Evolutionary conservation across 495 filamentous ascomycete genomes (phyloP), one percentile per base, ranked within the genome.

Genomic region (Lichenothelia convexa): DNA sequence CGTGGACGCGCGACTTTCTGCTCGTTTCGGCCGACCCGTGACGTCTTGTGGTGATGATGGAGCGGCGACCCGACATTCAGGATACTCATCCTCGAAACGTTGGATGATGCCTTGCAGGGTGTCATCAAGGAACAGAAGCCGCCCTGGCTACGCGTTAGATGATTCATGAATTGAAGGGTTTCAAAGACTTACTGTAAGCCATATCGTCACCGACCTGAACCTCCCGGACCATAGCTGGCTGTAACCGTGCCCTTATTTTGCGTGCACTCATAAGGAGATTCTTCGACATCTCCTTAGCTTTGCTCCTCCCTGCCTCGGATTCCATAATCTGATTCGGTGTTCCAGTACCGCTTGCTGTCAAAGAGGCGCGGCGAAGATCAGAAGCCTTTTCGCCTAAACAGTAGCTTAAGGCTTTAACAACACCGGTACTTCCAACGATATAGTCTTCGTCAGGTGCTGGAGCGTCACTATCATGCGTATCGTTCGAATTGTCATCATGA

Each of bases 61-160:
- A 12, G 51, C 40, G n/a, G 50, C 20, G 11, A 85, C 55, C 11
- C 82, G 73, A 1, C 78, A 87, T 49, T 95, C 89, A 8, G 89
- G 89, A 48, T 83, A 97, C 56, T 93, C 86, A 47, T 87, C 75
- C 50, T 95, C 89, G 43, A 97, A 97, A 15, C 89, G 80, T 48
- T 79, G 71, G 50, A 95, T 93, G 60, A 97, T 93, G 43, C 73
- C 71, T 42, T 80, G 69, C 5, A 97, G 68, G 1, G 89, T 95
- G 35, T 78, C 65, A 47, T 93, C 86, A 20, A 97, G 70, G 65
- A 93, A 93, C 32, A 81, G 67, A 18, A 97, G 73, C 41, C 80
- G 80, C 29, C 74, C 78, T 85, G 38, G 12, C 13, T 38, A 36
- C 3, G 23, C 35, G 23, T 26, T 24, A 18, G 9, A 20, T 21